Evolutionary conservation across 2,329 filamentous ascomycete species (phyloP).

Genomic region (Sporothrix schenckii): DNA sequence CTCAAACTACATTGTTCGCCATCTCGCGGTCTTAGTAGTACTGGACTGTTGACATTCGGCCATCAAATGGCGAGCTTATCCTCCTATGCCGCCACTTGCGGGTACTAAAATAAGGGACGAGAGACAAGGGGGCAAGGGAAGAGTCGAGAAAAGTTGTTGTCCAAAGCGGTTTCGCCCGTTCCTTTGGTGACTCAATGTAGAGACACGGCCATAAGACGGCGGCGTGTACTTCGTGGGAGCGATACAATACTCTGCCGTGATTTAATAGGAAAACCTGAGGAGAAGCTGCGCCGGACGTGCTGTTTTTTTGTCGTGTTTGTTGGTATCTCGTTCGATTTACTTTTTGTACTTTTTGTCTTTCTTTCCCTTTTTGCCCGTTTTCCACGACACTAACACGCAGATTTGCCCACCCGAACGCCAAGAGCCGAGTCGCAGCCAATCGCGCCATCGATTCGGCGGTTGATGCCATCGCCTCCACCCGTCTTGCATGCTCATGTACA

Average conservation of each 20-base stretch:
- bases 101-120: conserved; percentile 19
- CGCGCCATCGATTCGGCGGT: conserved; percentile 40
- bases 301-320: not conserved
- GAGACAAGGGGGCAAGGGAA: not conserved
- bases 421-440: conserved; percentile 34
- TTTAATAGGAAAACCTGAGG: not conserved
- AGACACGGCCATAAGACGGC: not conserved
- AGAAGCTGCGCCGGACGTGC: not conserved
- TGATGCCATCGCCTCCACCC: conserved; percentile 38
- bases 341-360: not conserved
- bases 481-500: not conserved
- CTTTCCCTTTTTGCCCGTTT: not conserved
- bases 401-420: not conserved
- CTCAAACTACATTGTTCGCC: conserved; percentile 21
- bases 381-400: conserved; percentile 7
- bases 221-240: not conserved
- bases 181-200: conserved; percentile 7
- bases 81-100: conserved; percentile 15
- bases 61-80: conserved; percentile 35
- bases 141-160: not conserved
- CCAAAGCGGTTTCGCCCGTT: not conserved
- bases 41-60: conserved; percentile 33
- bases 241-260: not conserved
- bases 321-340: not conserved
- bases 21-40: conserved; percentile 26